Evolutionary conservation across 129 eudicot genomes (phyloP), one percentile per base, ranked within the genome.

Genomic region (Flaveria linearis): DNA sequence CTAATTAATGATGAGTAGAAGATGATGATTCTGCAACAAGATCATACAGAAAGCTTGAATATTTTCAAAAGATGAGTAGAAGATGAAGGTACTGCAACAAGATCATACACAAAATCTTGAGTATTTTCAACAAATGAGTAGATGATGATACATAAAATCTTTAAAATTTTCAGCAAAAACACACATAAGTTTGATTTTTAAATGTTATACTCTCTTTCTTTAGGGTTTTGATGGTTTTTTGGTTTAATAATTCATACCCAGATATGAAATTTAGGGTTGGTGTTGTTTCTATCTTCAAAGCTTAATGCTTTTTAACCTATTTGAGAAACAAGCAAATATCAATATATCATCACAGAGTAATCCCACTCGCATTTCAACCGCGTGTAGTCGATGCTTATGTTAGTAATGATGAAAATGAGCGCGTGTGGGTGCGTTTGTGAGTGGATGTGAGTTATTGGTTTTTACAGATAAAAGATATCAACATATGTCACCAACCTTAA

Each of bases 401-500:
- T 46, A 9, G 14, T 25, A n/a, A 70, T 12, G 50, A 25, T 30
- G 62, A 43, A 80, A 42, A 55, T 26, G 70, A 33, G 76, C 66
- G 80, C 80, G 80, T 80, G 63, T 13, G 28, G 20, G 69, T 9
- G 42, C 25, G 68, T 33, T 9, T 39, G 17, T 5, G 60, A 64
- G 83, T 50, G 61, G 15, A 72, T 50, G 68, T 79, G 73, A 79
- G 51, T 73, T 72, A 64, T 80, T 65, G 43, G 79, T 49, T 80
- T 80, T 80, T 46, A 68, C 65, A 56, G 80, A 74, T 67, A 30
- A 80, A 73, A 80, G 42, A 73, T 69, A 80, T 57, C 80, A 80
- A 80, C 84, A 68, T 80, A 80, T 80, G 84, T 74, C 76, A 80
- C 80, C 76, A 80, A 67, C 84, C 80, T 74, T 80, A 80, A 74